phyloP scores from a whole-genome alignment of 2,329 filamentous ascomycete species.

The Hypoxylon sp. region DNA sequence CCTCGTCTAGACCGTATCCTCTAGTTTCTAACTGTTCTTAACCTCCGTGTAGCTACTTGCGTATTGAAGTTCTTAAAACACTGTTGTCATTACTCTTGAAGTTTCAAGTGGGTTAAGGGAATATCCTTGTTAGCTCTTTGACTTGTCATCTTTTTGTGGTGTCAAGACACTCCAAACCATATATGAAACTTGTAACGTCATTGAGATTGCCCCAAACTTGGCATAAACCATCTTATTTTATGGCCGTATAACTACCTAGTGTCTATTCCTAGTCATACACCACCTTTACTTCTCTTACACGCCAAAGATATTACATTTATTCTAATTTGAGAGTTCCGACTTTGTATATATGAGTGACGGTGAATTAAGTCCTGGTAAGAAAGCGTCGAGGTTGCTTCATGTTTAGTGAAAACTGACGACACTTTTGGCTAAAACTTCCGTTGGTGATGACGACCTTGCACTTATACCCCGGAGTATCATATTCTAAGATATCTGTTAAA shows the following conservation, averaged over 20 bases:
- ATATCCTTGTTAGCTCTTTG: background rate
- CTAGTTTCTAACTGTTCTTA: background rate
- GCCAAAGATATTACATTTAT: background rate
- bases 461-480: no score
- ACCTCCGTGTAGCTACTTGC: background rate
- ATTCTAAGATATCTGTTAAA: no score
- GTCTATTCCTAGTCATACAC: background rate
- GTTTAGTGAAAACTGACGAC: background rate
- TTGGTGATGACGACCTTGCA: background rate
- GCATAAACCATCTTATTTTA: background rate
- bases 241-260: background rate
- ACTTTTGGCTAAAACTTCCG: background rate
- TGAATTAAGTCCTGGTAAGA: background rate
- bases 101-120: background rate
- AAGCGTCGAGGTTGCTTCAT: background rate
- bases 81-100: background rate
- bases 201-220: background rate
- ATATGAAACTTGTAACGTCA: background rate
- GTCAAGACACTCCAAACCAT: background rate
- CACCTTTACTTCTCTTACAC: background rate
- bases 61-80: background rate
- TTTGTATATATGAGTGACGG: background rate
- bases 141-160: background rate
- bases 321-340: background rate
- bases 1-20: background rate